phyloP scores from a whole-genome alignment of 108 stramenopile genomes.

The Cyclotella distinguenda region DNA sequence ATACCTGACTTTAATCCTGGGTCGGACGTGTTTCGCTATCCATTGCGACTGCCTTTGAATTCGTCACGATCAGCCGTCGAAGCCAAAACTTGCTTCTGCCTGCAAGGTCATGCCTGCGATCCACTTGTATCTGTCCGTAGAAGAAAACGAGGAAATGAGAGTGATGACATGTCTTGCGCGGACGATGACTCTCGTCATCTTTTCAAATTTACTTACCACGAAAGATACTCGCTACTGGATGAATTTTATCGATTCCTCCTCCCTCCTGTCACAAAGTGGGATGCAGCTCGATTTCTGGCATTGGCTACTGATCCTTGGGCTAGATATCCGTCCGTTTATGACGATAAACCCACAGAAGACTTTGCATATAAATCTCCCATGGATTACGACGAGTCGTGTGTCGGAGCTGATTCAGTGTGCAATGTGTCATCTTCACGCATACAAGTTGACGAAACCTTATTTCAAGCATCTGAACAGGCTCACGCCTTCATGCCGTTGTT shows the following conservation, averaged over 20 bases:
- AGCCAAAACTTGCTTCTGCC: slow-evolving; percentile 58
- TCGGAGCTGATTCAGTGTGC: neutral
- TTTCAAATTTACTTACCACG: neutral
- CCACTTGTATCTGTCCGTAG: neutral
- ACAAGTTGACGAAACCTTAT: slow-evolving; percentile 11
- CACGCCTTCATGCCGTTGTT: slow-evolving; percentile 85
- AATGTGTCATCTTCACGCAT: neutral
- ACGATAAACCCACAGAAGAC: neutral
- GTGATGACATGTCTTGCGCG: slow-evolving; percentile 1
- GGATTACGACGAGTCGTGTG: slow-evolving; percentile 8
- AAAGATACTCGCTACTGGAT: slow-evolving; percentile 15
- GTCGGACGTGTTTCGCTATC: slow-evolving; percentile 52
- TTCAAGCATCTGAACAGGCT: slow-evolving; percentile 66
- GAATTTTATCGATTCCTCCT: slow-evolving; percentile 55
- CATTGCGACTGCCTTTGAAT: slow-evolving; percentile 43
- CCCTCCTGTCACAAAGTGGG: slow-evolving; percentile 80
- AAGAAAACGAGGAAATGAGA: neutral
- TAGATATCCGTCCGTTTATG: slow-evolving; percentile 43
- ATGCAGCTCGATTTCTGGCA: slow-evolving; percentile 75
- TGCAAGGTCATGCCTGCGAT: slow-evolving; percentile 60
- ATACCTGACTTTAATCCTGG: slow-evolving; percentile 47
- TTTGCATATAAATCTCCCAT: neutral
- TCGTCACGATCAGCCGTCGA: neutral
- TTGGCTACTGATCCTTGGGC: slow-evolving; percentile 55
- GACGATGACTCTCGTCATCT: slow-evolving; percentile 5